Base-by-base conservation (phyloP, 2,329 filamentous ascomycete species). In the Pestalotiopsis sp. region DNA sequence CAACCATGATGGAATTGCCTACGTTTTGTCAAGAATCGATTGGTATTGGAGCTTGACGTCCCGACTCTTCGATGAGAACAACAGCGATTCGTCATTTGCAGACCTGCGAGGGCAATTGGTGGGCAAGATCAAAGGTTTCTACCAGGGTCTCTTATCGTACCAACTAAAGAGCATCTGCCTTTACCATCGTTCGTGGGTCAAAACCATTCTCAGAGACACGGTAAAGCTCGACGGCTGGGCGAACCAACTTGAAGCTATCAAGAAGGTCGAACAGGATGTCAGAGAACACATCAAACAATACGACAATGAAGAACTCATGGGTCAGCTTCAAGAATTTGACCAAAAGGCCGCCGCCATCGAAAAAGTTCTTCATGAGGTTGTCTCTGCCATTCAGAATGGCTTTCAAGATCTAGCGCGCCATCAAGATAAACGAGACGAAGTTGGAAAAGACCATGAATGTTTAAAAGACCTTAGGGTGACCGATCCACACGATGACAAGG, bases 161-260 rank as follows among this genome's bases (percentile, higher is more conserved):
- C 1, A 76, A 79, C 41, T 78, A 74, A 52, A 72, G 79, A 58
- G 56, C 20, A 58, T 58, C 56, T 58, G 56, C 11, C 56, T 58
- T 58, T 58, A 27, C 11, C 20, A 58, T 11, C 56, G 56, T 3
- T 4, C 14, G 4, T 58, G 56, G 56, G 20, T 23, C 12, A n/a
- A 5, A 58, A 58, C 57, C 78, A 80, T 58, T 66, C 73, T 1
- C 76, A 79, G 52, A 63, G 72, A 7, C 73, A 77, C 38, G 75
- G 74, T 65, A 71, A 75, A 27, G 25, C 69, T 2, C 9, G 27
- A 5, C 77, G 75, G 74, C 72, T 75, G 41, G 69, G 67, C 3
- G 75, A 71, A 25, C 73, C 75, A 17, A 74, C 75, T 61, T 71
- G 72, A 71, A 71, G 71, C 20, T 70, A 73, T 45, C 67, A 72